Conservation (phyloP, 1,139 yeast genomes). For the Pichia sorboxylosa region DNA sequence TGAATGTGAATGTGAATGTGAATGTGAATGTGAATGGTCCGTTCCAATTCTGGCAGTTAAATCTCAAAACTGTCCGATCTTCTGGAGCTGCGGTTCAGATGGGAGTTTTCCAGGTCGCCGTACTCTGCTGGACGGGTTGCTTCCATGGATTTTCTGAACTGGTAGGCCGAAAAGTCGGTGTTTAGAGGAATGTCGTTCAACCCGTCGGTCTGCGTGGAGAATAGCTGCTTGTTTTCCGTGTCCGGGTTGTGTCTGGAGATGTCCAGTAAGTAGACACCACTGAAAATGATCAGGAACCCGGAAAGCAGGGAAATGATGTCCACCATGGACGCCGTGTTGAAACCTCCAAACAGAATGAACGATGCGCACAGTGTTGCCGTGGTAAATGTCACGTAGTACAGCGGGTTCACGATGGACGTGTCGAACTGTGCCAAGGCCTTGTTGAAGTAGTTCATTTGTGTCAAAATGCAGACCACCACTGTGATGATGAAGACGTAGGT, state of each 20-base stretch:
- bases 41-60: too few species aligned
- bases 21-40: too few species aligned
- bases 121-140: conserved; percentile 28
- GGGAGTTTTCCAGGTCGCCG: conserved; percentile 25
- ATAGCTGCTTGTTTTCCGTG: conserved; percentile 27
- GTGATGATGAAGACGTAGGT: conserved; percentile 74
- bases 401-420: conserved; percentile 83
- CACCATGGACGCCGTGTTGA: conserved; percentile 72
- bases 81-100: conserved; percentile 36
- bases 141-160: conserved; percentile 56
- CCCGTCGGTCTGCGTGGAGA: conserved; percentile 33
- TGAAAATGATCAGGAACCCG: conserved; percentile 78
- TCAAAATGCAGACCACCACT: conserved; percentile 70
- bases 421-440: conserved; percentile 90
- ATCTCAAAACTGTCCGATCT: conserved; percentile 53
- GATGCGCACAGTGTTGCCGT: conserved; percentile 82
- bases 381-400: conserved; percentile 85
- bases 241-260: conserved; percentile 60
- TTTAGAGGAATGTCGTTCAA: conserved; percentile 73
- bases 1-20: too few species aligned
- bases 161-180: conserved; percentile 69
- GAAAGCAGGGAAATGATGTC: conserved; percentile 76
- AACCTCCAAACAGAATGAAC: conserved; percentile 76
- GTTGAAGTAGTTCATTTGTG: conserved; percentile 91
- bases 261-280: conserved; percentile 78